Conservation (phyloP, 1,139 yeast species). For the Scheffersomyces stambukii region DNA sequence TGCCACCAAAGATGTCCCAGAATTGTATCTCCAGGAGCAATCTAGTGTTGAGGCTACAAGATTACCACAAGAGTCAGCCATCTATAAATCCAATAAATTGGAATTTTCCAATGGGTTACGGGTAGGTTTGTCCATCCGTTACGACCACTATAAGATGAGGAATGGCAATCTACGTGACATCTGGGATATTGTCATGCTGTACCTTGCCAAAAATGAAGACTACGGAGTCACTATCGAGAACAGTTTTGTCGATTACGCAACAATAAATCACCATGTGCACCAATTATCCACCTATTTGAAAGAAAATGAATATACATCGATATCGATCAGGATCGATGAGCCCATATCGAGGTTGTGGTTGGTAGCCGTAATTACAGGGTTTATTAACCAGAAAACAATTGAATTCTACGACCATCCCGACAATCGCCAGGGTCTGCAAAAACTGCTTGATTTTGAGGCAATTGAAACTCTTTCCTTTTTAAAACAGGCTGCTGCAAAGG, state of each 20-base stretch:
- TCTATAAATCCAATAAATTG: constrained; percentile 60
- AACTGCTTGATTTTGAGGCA: constrained; percentile 2
- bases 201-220: constrained; percentile 1
- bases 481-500: no score
- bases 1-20: constrained; percentile 47
- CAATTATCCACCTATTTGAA: constrained; percentile 1
- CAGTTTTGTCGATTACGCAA: constrained; percentile 13
- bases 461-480: constrained; percentile 10
- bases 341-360: constrained; percentile 9
- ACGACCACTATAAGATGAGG: constrained; percentile 56
- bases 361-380: constrained; percentile 9
- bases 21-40: constrained; percentile 56
- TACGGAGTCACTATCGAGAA: constrained; percentile 16
- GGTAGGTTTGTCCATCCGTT: constrained; percentile 62
- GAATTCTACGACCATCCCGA: constrained; percentile 10
- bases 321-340: constrained; percentile 5
- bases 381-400: constrained; percentile 11
- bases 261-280: constrained; percentile 18
- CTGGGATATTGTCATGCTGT: constrained; percentile 33
- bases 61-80: constrained; percentile 55
- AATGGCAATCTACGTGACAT: constrained; percentile 68
- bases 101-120: constrained; percentile 52
- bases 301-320: constrained; percentile 1
- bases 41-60: constrained; percentile 55
- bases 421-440: constrained; percentile 1